These are phyloP conservation scores for Tetrapisispora namnaoensis DNA, from an alignment of 805 yeast species.

Conservation along the genomic window DNA sequence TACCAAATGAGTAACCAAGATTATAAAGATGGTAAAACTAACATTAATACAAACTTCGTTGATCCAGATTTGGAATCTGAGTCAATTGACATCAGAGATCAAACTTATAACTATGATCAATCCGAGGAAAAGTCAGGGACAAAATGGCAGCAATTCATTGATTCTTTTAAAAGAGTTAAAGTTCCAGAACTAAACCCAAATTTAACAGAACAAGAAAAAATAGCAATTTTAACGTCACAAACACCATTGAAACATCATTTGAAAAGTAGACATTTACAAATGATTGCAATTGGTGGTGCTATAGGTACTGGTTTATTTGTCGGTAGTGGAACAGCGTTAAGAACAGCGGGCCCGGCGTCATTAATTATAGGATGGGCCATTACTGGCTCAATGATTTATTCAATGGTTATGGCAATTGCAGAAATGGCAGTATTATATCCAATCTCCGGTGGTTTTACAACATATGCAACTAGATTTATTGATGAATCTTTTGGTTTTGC, in stretches of 20 bases:
- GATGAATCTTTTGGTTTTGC: conserved; percentile 58
- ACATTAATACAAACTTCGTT: background rate
- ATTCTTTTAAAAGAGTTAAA: conserved; percentile 8
- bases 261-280: conserved; percentile 47
- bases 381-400: conserved; percentile 46
- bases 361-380: conserved; percentile 44
- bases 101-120: no score
- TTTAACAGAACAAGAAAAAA: conserved; percentile 36
- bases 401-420: conserved; percentile 52
- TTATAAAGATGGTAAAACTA: background rate
- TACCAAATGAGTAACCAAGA: background rate
- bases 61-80: conserved; percentile 1
- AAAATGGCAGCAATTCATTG: conserved; percentile 6
- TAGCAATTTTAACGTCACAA: conserved; percentile 37
- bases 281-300: conserved; percentile 64
- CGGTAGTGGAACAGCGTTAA: conserved; percentile 54
- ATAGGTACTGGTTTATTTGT: conserved; percentile 72
- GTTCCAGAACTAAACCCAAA: conserved; percentile 30
- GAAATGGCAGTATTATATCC: conserved; percentile 55
- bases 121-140: background rate
- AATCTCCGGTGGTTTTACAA: conserved; percentile 52
- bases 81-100: background rate
- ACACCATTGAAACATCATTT: conserved; percentile 49
- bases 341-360: conserved; percentile 61
- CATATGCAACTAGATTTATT: conserved; percentile 51